Base-by-base conservation (phyloP, 331 rosid genomes). In the Dryas integrifolia region DNA sequence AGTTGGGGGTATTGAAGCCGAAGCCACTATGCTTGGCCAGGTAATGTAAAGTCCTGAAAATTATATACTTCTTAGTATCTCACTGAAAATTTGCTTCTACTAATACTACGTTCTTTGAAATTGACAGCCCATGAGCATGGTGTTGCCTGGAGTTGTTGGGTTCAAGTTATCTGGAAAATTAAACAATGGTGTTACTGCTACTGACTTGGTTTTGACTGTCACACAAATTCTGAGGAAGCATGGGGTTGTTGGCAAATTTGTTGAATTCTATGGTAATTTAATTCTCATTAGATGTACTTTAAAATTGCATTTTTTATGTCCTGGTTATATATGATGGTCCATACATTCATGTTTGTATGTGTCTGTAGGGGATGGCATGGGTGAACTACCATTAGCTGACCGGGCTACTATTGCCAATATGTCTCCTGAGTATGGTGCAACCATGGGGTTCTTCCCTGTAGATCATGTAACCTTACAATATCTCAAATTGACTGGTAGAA, bases 361-460 rank as follows among this genome's bases (percentile, higher is more conserved):
- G 77, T 74, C 68, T 76, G 50, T 73, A 95, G 99, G 99, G 65
- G 92, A 83, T 77, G 99, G 99, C 73, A 88, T 95, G 97, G 85
- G 88, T 63, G 79, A 88, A 65, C 83, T 95, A 69, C 88, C 97
- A 26, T 81, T 95, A 79, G 97, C 99, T 79, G 99, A 95, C 75
- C 82, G 99, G 86, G 97, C 99, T 50, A 95, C 97, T 43, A 95
- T 95, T 77, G 99, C 99, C 61, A 95, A 92, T 71, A 95, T 95
- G 99, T 87, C 99, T 79, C 99, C 97, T 3, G 99, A 92, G 58
- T 95, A 95, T 84, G 99, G 97, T 77, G 99, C 97, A 72, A 92
- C 99, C 38, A 95, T 95, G 99, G 99, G 96, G n/a, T 95, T 92
- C 87, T 92, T 95, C 79, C 96, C 96, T 16, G 99, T 95, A 47